Evolutionary conservation across 352 stramenopile species (phyloP), one percentile per base, ranked within the genome.

Genomic region (Phytophthora foliorum): DNA sequence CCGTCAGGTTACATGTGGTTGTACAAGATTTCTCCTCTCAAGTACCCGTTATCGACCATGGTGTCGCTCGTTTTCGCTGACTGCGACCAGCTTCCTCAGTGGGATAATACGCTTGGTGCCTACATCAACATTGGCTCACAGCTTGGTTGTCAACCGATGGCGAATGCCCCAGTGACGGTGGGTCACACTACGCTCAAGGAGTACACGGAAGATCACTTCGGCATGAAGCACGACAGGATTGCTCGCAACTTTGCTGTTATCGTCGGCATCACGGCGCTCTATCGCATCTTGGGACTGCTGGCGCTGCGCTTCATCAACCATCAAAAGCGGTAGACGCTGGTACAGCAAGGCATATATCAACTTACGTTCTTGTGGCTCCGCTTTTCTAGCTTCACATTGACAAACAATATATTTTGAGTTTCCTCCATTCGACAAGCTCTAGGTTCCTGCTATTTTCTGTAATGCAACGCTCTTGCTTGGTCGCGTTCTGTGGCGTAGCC

Each of bases 231-330:
- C 42, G 49, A 61, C 36, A 34, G 54, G 24, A 71, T 63, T 55
- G 69, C 57, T 60, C 68, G 58, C 16, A 79, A 82, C 55, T 81
- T 80, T 34, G 67, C 32, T 6, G 44, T 72, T 11, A 36, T 78
- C 25, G 22, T 85, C 10, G 66, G 13, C 21, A 49, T 75, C 27
- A 63, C 55, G 0, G 76, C 39, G 27, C 68, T 82, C 25, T 84
- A 78, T 36, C 64, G 62, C 7, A 4, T 77, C 16, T 41, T 86
- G 8, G 70, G 55, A 2, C 64, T 80, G 10, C 25, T 86, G 11
- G 59, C 59, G 19, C 53, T 67, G 6, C 59, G 49, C 27, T 67
- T 67, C 27, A 59, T 59, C 48, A 67, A 69, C 50, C 61, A 83
- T 51, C 72, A 86, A 48, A 82, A 76, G 56, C 51, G 51, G 22